A percentile compares a stretch with the other conserved stretches of the same genome.
phyloP scores from a whole-genome alignment of 1,284 basidiomycete species.

The Leccinum pseudoinsigne region DNA sequence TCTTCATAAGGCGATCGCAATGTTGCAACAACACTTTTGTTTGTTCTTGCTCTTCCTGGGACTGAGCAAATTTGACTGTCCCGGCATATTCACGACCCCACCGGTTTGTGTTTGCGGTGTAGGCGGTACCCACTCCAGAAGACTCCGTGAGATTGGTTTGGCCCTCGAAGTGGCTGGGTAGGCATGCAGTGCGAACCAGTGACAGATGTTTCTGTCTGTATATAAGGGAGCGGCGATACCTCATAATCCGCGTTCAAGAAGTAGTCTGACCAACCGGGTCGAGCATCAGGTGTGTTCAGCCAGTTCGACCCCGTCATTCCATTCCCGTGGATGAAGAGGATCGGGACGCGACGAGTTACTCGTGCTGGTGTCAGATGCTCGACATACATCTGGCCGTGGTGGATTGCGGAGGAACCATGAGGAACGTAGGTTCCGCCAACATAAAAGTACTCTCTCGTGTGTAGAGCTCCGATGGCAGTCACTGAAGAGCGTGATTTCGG shows the following conservation, averaged over 20 bases:
- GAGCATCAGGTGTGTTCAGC: conserved; percentile 50
- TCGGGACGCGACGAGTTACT: conserved; percentile 39
- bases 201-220: conserved; percentile 38
- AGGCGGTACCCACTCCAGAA: conserved; percentile 38
- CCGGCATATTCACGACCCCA: conserved; percentile 57
- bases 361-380: conserved; percentile 43
- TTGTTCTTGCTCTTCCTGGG: conserved; percentile 45
- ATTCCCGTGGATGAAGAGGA: conserved; percentile 47
- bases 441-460: conserved; percentile 46
- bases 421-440: conserved; percentile 40
- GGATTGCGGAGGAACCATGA: conserved; percentile 35
- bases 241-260: conserved; percentile 49
- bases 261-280: conserved; percentile 50
- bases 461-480: conserved; percentile 26
- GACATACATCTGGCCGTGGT: conserved; percentile 47
- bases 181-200: conserved; percentile 41
- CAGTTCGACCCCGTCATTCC: conserved; percentile 51
- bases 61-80: conserved; percentile 46
- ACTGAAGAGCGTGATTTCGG: conserved; percentile 3
- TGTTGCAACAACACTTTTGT: conserved; percentile 49
- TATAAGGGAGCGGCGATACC: conserved; percentile 23
- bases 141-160: conserved; percentile 13
- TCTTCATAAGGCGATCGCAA: conserved; percentile 48
- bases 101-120: conserved; percentile 54
- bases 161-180: conserved; percentile 15